Evolutionary conservation across 345 rosid species (phyloP).

Genomic region (Bruguiera gymnorhiza): DNA sequence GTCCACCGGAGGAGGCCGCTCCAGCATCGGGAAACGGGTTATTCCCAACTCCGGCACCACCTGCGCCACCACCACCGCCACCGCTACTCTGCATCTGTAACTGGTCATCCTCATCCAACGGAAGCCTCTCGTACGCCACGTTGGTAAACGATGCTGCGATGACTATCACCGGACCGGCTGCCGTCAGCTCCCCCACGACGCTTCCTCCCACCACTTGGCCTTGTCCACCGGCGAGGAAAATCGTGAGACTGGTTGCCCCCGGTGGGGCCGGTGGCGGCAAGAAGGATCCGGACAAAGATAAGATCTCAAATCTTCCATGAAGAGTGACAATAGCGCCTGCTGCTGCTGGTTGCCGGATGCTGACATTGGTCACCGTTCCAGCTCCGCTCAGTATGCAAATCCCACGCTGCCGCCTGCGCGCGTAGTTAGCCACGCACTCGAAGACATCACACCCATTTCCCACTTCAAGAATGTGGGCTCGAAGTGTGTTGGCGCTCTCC

Average conservation of each 20-base stretch:
- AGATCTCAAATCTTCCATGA: slow-evolving; percentile 89
- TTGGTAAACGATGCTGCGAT: slow-evolving; percentile 90
- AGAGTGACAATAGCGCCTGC: slow-evolving; percentile 75
- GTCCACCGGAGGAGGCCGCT: slow-evolving; percentile 44
- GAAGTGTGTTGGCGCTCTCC: slow-evolving; percentile 93
- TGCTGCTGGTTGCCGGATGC: slow-evolving; percentile 80
- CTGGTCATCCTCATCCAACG: slow-evolving; percentile 86
- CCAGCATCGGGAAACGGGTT: slow-evolving; percentile 42
- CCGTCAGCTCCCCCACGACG: slow-evolving; percentile 88
- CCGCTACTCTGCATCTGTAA: slow-evolving; percentile 52
- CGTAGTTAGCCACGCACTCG: slow-evolving; percentile 79
- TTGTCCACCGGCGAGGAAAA: slow-evolving; percentile 80
- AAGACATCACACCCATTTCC: slow-evolving; percentile 88
- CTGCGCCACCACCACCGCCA: slow-evolving; percentile 37
- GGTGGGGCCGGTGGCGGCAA: slow-evolving; percentile 97
- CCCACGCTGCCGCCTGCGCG: slow-evolving; percentile 86
- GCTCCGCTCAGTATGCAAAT: slow-evolving; percentile 81
- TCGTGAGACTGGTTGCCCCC: slow-evolving; percentile 83
- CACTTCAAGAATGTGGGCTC: slow-evolving; percentile 95
- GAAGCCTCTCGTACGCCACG: slow-evolving; percentile 90
- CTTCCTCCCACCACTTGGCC: slow-evolving; percentile 96
- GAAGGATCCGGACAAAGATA: slow-evolving; percentile 89
- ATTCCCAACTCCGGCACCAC: slow-evolving; percentile 31
- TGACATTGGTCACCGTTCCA: slow-evolving; percentile 93
- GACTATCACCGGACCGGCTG: slow-evolving; percentile 91